Percentiles rank a stretch among this genome's conserved stretches.
Conservation (phyloP, 2,329 filamentous ascomycete species). For the Clonostachys byssicola region DNA sequence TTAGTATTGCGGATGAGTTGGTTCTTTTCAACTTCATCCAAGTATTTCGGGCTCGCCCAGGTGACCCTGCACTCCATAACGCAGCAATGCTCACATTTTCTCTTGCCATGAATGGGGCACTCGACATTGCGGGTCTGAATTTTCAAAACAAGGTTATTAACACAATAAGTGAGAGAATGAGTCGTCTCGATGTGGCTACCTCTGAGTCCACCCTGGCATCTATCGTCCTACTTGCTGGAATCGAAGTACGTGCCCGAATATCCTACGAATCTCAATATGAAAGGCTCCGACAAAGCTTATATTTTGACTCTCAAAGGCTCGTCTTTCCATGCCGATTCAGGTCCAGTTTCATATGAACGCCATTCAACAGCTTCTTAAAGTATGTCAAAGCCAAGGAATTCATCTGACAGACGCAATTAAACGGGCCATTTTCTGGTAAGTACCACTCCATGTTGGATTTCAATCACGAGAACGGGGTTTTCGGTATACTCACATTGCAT, state of each 20-base stretch:
- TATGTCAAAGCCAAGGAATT: slow-evolving; percentile 18
- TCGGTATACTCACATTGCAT: background rate
- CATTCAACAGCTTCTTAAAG: slow-evolving; percentile 23
- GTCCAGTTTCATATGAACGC: slow-evolving; percentile 36
- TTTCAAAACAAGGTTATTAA: slow-evolving; percentile 26
- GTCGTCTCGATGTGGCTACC: slow-evolving; percentile 12
- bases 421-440: slow-evolving; percentile 38
- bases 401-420: slow-evolving; percentile 31
- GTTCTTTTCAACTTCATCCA: slow-evolving; percentile 19
- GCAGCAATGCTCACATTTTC: slow-evolving; percentile 33
- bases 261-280: background rate
- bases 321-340: slow-evolving; percentile 23
- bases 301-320: slow-evolving; percentile 20
- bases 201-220: slow-evolving; percentile 32
- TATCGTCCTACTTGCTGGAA: slow-evolving; percentile 33
- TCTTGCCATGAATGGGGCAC: slow-evolving; percentile 17
- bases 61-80: slow-evolving; percentile 21
- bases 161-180: slow-evolving; percentile 25
- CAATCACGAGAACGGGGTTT: background rate
- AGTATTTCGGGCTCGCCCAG: too few species aligned
- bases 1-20: slow-evolving; percentile 27
- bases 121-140: slow-evolving; percentile 23
- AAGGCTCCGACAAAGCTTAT: background rate
- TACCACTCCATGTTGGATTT: background rate
- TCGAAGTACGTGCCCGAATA: slow-evolving; percentile 24